A percentile compares a stretch with the other conserved stretches of the same genome.
These are phyloP conservation scores for Pilasporangium apinafurcum DNA, from an alignment of 352 stramenopile genomes.

Conservation along the genomic window DNA sequence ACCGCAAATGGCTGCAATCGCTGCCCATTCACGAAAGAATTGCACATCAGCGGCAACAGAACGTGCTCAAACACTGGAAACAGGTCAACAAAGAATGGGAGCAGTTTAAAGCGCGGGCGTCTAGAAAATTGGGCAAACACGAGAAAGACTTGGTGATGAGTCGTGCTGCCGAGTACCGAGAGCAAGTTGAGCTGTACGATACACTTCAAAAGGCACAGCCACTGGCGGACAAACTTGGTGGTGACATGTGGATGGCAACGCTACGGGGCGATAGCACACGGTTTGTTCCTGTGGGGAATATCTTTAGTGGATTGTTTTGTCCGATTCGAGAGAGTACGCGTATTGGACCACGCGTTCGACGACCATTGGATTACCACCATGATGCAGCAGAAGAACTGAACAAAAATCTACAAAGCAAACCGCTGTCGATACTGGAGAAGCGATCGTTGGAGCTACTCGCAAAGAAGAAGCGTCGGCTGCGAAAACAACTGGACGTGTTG, in stretches of 20 bases:
- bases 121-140: conserved; percentile 50
- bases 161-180: conserved; percentile 73
- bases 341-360: conserved; percentile 41
- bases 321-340: conserved; percentile 70
- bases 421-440: conserved; percentile 44
- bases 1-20: conserved; percentile 60
- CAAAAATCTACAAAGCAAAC: conserved; percentile 1
- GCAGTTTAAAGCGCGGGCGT: conserved; percentile 49
- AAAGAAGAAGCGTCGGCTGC: conserved; percentile 53
- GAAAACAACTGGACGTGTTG: conserved; percentile 60
- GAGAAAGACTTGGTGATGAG: conserved; percentile 84
- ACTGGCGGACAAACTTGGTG: conserved; percentile 80
- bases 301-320: conserved; percentile 90
- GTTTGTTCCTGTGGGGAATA: conserved; percentile 88
- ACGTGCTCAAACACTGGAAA: conserved; percentile 62
- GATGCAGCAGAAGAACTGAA: conserved; percentile 1
- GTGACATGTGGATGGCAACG: conserved; percentile 88
- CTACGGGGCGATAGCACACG: conserved; percentile 81
- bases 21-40: conserved; percentile 70
- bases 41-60: conserved; percentile 57
- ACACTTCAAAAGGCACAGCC: conserved; percentile 84
- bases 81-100: conserved; percentile 70
- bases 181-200: conserved; percentile 88
- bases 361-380: conserved; percentile 49
- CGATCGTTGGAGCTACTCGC: conserved; percentile 41